Conservation (phyloP, 345 rosid genomes). For the Adansonia digitata region DNA sequence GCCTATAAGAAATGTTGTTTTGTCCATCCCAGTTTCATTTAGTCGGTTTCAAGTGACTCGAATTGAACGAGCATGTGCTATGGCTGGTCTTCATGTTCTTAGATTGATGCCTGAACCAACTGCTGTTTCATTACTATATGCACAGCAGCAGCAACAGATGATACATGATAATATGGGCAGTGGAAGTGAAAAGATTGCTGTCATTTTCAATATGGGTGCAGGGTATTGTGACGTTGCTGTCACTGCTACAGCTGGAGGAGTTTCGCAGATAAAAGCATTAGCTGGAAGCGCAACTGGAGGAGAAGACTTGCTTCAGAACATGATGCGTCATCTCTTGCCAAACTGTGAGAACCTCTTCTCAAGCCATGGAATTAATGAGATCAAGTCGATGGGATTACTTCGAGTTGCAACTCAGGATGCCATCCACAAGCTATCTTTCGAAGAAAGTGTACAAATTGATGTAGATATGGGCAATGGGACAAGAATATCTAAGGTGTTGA, state of each 20-base stretch:
- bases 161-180: constrained; percentile 68
- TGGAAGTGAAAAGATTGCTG: constrained; percentile 72
- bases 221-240: constrained; percentile 80
- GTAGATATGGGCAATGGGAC: constrained; percentile 61
- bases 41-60: constrained; percentile 74
- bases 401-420: constrained; percentile 82
- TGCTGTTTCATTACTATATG: constrained; percentile 72
- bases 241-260: constrained; percentile 80
- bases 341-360: constrained; percentile 36
- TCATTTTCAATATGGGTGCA: constrained; percentile 86
- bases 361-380: constrained; percentile 37
- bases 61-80: constrained; percentile 77
- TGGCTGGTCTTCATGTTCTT: constrained; percentile 83
- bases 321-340: constrained; percentile 52
- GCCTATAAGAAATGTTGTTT: constrained; percentile 60
- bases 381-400: constrained; percentile 44
- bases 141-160: constrained; percentile 77
- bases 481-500: constrained; percentile 43
- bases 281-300: constrained; percentile 74
- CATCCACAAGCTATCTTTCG: constrained; percentile 54
- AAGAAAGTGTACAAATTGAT: constrained; percentile 44
- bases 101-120: constrained; percentile 87
- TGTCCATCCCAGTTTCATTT: constrained; percentile 80
- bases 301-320: constrained; percentile 80
- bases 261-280: constrained; percentile 76